phyloP scores from a whole-genome alignment of 2,329 filamentous ascomycete species.

The Colletotrichum paranaense region DNA sequence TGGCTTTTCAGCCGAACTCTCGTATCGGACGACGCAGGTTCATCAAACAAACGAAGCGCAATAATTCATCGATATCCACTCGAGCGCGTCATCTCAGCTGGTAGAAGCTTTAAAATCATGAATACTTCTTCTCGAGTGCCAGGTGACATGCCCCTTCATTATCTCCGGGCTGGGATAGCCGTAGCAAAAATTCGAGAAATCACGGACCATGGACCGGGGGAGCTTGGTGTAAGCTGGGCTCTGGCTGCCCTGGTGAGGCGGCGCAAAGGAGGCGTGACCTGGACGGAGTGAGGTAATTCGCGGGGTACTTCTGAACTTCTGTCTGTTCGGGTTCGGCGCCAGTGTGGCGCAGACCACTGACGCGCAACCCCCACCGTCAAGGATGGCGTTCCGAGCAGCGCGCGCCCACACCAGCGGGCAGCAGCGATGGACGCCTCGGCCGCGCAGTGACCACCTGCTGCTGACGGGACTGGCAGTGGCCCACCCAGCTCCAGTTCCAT shows the following conservation, averaged over 20 bases:
- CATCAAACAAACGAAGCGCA: neutral
- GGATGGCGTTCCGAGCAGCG: constrained; percentile 13
- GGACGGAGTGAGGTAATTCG: constrained; percentile 20
- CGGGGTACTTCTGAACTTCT: constrained; percentile 2
- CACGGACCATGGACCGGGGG: neutral
- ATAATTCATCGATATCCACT: neutral
- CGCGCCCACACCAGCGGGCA: too few species aligned
- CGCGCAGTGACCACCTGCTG: constrained; percentile 12
- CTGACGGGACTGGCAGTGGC: neutral
- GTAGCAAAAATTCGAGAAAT: neutral
- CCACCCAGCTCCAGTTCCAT: neutral
- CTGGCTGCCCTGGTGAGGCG: neutral
- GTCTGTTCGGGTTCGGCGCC: constrained; percentile 1
- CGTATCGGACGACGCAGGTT: constrained; percentile 1
- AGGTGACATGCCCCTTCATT: neutral
- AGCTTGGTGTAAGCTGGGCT: neutral
- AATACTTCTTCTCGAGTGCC: neutral
- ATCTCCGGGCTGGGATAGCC: constrained; percentile 15
- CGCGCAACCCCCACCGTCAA: constrained; percentile 26
- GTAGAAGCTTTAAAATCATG: neutral
- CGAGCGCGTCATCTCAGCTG: neutral
- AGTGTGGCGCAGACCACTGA: constrained; percentile 32
- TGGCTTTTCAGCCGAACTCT: constrained; percentile 1
- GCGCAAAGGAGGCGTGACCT: constrained; percentile 9
- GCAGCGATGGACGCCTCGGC: neutral